Conservation (phyloP, 345 rosid species). For the Citrus maxima region DNA sequence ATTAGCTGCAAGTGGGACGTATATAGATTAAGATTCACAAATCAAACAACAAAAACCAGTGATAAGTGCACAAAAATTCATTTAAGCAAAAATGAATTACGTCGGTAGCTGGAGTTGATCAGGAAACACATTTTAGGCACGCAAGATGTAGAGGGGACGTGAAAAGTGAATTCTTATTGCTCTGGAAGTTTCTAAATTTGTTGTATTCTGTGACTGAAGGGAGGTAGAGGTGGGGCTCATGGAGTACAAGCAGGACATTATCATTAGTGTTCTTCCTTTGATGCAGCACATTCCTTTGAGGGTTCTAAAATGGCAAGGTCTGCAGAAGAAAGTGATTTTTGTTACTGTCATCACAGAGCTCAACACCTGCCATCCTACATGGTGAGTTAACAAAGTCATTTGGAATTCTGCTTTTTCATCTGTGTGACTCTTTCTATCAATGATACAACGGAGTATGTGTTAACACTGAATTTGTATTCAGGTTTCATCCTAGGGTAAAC, state of each 20-base stretch:
- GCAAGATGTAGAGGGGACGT: neutral
- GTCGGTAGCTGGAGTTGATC: neutral
- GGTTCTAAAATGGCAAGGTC: conserved; percentile 96
- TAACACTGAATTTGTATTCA: conserved; percentile 25
- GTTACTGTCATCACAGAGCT: conserved; percentile 93
- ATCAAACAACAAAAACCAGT: no score
- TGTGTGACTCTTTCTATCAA: no score
- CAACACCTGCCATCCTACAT: conserved; percentile 88
- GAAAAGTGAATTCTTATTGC: neutral
- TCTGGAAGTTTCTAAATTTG: neutral
- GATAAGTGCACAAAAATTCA: no score
- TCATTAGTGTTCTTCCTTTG: conserved; percentile 92
- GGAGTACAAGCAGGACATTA: conserved; percentile 92
- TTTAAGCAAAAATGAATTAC: conserved; percentile 9
- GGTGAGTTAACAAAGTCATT: conserved; percentile 41
- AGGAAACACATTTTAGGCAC: neutral
- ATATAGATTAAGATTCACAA: neutral
- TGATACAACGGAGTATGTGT: neutral
- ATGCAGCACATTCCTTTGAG: conserved; percentile 95
- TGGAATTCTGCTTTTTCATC: neutral
- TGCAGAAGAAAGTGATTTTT: conserved; percentile 83
- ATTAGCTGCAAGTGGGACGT: neutral
- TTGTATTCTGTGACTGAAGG: conserved; percentile 38
- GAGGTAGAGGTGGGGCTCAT: conserved; percentile 93
- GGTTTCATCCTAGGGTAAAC: conserved; percentile 94